Percentiles rank a stretch among this genome's conserved stretches.
These are phyloP conservation scores for Periglandula ipomoeae DNA, from an alignment of 2,329 filamentous ascomycete genomes.

Conservation along the genomic window DNA sequence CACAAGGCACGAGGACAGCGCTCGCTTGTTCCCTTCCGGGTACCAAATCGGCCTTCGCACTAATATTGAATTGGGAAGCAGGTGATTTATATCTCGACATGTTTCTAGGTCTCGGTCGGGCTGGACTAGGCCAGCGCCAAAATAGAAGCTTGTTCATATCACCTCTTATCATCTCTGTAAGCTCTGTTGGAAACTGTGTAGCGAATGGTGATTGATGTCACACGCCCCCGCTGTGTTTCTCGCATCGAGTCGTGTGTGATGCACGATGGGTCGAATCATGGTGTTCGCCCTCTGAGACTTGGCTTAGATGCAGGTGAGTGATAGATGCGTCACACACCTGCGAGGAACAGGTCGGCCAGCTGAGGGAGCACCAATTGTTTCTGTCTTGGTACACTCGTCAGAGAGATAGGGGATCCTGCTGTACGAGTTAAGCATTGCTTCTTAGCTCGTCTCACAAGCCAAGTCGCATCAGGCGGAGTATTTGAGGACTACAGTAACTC, in stretches of 20 bases:
- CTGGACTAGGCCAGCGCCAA: too few relatives aligned
- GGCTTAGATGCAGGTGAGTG: not conserved
- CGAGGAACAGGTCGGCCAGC: not conserved
- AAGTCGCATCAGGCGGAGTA: too few relatives aligned
- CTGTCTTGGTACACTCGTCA: too few relatives aligned
- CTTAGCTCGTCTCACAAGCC: too few relatives aligned
- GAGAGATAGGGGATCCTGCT: too few relatives aligned
- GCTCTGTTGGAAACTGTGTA: too few relatives aligned
- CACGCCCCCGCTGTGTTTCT: not conserved
- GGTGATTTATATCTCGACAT: not conserved
- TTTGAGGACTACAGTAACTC: too few relatives aligned
- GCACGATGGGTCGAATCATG: not conserved
- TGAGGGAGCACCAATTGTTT: not conserved
- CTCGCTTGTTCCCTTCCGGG: not conserved
- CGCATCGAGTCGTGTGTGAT: not conserved
- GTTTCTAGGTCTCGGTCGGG: not conserved
- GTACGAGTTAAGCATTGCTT: too few relatives aligned
- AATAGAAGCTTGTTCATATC: too few relatives aligned
- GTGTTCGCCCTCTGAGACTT: not conserved
- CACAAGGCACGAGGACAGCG: not conserved
- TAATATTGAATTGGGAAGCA: not conserved
- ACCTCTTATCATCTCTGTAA: too few relatives aligned
- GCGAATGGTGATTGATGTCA: not conserved
- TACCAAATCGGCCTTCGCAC: not conserved
- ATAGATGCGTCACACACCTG: not conserved